Evolutionary conservation across 306 rosid genomes (phyloP).

Genomic region (Acacia confusa): DNA sequence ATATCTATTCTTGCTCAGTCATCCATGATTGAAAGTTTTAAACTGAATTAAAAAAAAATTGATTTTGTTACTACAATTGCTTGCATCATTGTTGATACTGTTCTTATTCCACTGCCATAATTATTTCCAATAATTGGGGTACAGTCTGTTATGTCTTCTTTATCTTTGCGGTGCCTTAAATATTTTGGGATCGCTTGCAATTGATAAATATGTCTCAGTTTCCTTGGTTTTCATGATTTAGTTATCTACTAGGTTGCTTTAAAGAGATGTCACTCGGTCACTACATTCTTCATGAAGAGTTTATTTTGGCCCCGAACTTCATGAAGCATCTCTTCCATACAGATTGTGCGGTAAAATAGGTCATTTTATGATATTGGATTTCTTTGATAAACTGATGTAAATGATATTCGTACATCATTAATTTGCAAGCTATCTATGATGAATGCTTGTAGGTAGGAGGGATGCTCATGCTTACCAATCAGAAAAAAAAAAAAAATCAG

Average conservation of each 20-base stretch:
- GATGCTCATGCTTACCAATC: constrained; percentile 47
- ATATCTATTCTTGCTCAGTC: too few species aligned
- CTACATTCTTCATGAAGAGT: background rate
- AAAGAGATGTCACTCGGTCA: background rate
- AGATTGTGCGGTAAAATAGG: background rate
- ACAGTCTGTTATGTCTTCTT: background rate
- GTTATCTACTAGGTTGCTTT: background rate
- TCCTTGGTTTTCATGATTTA: constrained; percentile 17
- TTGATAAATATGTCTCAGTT: constrained; percentile 4
- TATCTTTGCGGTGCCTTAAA: background rate
- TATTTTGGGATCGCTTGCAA: background rate
- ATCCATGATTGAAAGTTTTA: background rate
- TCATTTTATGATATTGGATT: background rate
- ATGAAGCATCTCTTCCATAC: background rate
- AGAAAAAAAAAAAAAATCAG: constrained; percentile 34
- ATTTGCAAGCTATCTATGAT: constrained; percentile 4
- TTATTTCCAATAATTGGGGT: constrained; percentile 9
- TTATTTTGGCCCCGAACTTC: background rate
- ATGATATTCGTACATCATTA: constrained; percentile 5
- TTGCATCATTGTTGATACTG: constrained; percentile 15
- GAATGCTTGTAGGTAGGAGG: constrained; percentile 56
- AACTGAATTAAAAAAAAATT: background rate
- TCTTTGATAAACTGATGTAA: constrained; percentile 1
- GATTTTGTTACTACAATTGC: background rate
- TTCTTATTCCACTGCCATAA: constrained; percentile 1